Evolutionary conservation across 106 monocot genomes (phyloP).

Genomic region (Dendrobium officinale): DNA sequence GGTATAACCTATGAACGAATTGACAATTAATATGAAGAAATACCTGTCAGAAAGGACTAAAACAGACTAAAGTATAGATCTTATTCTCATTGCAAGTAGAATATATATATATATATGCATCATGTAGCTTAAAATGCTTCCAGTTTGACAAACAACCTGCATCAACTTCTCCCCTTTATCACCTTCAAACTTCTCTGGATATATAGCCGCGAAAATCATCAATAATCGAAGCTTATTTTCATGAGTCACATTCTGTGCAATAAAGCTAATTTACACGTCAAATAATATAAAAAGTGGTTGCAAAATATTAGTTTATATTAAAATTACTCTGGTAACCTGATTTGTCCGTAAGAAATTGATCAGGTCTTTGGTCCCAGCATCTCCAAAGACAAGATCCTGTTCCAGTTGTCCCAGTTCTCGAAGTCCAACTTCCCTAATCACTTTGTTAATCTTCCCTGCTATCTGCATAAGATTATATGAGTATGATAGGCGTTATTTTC

Average conservation of each 20-base stretch:
- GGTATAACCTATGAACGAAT: neutral
- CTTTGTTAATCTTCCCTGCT: constrained; percentile 89
- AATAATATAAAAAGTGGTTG: neutral
- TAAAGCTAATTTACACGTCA: constrained; percentile 1
- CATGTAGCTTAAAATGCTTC: constrained; percentile 1
- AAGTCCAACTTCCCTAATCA: constrained; percentile 75
- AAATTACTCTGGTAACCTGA: constrained; percentile 36
- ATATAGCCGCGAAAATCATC: constrained; percentile 79
- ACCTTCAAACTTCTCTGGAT: constrained; percentile 84
- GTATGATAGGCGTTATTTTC: neutral
- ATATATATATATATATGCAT: neutral
- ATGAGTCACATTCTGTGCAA: constrained; percentile 51
- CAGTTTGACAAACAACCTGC: constrained; percentile 45
- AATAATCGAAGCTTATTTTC: constrained; percentile 81
- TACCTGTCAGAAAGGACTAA: neutral
- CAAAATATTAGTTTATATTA: neutral
- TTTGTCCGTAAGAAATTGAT: constrained; percentile 83
- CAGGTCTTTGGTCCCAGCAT: constrained; percentile 93
- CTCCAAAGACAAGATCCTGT: constrained; percentile 97
- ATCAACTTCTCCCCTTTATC: constrained; percentile 81
- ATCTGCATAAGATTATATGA: constrained; percentile 42
- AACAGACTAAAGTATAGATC: neutral
- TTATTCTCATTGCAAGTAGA: neutral
- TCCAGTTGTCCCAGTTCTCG: constrained; percentile 86
- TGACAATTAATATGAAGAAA: neutral